phyloP scores from a whole-genome alignment of 2,329 filamentous ascomycete species.

The Capronia epimyces region DNA sequence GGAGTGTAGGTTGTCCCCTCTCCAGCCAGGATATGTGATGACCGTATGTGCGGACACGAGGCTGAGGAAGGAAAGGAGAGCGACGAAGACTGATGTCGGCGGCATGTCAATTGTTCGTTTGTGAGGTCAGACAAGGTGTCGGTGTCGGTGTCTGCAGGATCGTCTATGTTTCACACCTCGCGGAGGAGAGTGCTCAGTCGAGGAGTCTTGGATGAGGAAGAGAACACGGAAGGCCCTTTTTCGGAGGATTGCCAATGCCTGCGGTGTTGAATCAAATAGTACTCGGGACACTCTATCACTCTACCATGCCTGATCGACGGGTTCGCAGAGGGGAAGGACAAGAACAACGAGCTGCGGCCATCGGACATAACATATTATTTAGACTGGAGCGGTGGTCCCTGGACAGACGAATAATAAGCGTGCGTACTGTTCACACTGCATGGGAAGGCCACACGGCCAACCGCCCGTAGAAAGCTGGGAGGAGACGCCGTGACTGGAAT shows the following conservation, averaged over 20 bases:
- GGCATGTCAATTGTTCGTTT: slow-evolving; percentile 14
- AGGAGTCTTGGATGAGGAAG: slow-evolving; percentile 12
- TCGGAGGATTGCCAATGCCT: neutral
- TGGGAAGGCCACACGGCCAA: slow-evolving; percentile 13
- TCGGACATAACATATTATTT: slow-evolving; percentile 6
- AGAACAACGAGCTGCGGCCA: slow-evolving; percentile 5
- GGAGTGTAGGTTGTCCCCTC: slow-evolving; percentile 78
- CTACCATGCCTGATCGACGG: slow-evolving; percentile 8
- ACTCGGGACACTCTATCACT: neutral
- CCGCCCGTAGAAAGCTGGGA: slow-evolving; percentile 8
- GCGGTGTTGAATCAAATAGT: neutral
- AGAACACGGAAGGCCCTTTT: neutral
- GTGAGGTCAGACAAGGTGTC: neutral
- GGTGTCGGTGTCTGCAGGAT: neutral
- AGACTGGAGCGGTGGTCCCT: neutral
- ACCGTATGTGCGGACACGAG: slow-evolving; percentile 59
- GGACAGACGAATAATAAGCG: neutral
- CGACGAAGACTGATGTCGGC: slow-evolving; percentile 11
- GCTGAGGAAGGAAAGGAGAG: slow-evolving; percentile 36
- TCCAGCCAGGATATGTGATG: slow-evolving; percentile 78
- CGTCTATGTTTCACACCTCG: neutral
- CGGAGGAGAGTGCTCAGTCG: slow-evolving; percentile 17
- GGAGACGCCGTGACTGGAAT: slow-evolving; percentile 19
- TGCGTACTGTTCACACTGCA: neutral
- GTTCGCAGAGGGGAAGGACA: slow-evolving; percentile 13